phyloP scores from a whole-genome alignment of 2,329 filamentous ascomycete species.

The Tympanopsis confertula region DNA sequence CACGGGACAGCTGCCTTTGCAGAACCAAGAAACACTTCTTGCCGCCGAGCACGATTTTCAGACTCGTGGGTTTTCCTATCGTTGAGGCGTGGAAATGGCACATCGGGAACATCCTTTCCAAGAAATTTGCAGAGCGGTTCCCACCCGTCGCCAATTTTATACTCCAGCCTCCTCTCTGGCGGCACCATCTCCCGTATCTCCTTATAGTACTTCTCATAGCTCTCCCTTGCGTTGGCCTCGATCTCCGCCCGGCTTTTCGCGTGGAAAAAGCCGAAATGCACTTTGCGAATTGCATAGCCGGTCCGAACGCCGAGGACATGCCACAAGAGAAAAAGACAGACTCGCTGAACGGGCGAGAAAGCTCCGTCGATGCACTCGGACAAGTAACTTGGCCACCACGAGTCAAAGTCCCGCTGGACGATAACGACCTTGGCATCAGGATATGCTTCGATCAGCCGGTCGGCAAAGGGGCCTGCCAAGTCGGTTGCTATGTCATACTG shows the following conservation, averaged over 20 bases:
- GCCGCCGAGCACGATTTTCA: too few species aligned
- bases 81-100: not conserved
- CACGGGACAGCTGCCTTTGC: too few species aligned
- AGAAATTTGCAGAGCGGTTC: conserved; percentile 7
- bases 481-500: conserved; percentile 1
- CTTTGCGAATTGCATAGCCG: conserved; percentile 5
- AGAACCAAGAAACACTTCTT: too few species aligned
- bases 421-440: conserved; percentile 1
- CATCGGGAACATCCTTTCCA: conserved; percentile 19
- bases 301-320: not conserved
- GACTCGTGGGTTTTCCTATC: too few species aligned
- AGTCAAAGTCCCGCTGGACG: not conserved
- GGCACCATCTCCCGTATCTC: conserved; percentile 4
- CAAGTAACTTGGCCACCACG: conserved; percentile 2
- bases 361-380: not conserved
- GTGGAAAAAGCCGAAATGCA: conserved; percentile 5
- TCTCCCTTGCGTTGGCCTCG: conserved; percentile 3
- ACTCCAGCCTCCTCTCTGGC: conserved; percentile 5
- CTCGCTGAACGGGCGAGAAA: not conserved
- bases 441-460: conserved; percentile 1
- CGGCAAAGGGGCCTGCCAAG: conserved; percentile 1
- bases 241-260: conserved; percentile 2
- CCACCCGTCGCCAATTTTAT: conserved; percentile 7
- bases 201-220: conserved; percentile 5
- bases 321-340: not conserved